A percentile compares a stretch with the other conserved stretches of the same genome.
phyloP scores from a whole-genome alignment of 352 stramenopile species.

The Proteromonas lacertae region DNA sequence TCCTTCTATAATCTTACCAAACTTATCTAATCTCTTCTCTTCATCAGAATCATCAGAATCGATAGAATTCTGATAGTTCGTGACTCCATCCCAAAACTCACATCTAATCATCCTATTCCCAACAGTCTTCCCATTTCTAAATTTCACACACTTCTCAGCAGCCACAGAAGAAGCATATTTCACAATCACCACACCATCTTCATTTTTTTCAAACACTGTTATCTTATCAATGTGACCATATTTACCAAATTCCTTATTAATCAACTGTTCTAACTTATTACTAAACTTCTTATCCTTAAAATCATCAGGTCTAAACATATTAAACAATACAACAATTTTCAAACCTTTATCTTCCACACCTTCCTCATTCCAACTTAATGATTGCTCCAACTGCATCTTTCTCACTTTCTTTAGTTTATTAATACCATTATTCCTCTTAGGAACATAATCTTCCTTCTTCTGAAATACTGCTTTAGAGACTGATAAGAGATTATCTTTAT shows the following conservation, averaged over 20 bases:
- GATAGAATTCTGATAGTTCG: too few species aligned
- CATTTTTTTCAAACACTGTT: conserved; percentile 66
- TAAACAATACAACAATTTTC: conserved; percentile 74
- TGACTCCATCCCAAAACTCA: conserved; percentile 62
- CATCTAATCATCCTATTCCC: conserved; percentile 36
- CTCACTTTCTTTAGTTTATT: too few species aligned
- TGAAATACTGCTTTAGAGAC: conserved; percentile 19
- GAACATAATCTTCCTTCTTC: too few species aligned
- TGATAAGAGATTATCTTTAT: conserved; percentile 74
- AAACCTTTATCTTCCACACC: too few species aligned
- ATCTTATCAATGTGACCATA: conserved; percentile 34
- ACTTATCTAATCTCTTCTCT: too few species aligned
- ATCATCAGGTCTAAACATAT: conserved; percentile 58
- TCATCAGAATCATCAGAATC: too few species aligned
- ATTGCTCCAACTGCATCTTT: too few species aligned
- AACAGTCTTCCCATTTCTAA: conserved; percentile 51
- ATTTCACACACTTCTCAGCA: conserved; percentile 35
- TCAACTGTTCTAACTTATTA: conserved; percentile 30
- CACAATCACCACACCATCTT: conserved; percentile 54
- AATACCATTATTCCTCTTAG: too few species aligned
- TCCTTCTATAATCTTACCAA: too few species aligned
- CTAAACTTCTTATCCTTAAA: conserved; percentile 13
- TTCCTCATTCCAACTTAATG: too few species aligned
- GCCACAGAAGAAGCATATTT: conserved; percentile 26
- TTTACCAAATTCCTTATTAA: conserved; percentile 18